Evolutionary conservation across 2,329 filamentous ascomycete species (phyloP).

Genomic region (Fusarium globosum): DNA sequence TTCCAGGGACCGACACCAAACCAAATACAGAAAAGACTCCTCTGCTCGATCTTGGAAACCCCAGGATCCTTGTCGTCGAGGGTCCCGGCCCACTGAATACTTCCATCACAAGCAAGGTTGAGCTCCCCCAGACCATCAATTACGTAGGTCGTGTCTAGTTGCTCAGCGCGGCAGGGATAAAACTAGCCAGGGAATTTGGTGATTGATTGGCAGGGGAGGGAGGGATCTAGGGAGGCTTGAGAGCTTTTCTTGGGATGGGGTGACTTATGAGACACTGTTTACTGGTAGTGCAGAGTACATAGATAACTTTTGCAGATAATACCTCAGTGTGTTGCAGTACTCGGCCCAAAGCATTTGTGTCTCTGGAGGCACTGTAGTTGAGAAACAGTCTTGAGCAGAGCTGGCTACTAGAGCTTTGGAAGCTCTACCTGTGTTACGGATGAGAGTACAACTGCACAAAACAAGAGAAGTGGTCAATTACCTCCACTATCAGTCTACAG

Average conservation of each 20-base stretch:
- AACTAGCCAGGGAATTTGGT: conserved; percentile 10
- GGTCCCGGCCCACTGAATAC: conserved; percentile 11
- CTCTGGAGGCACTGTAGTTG: background rate
- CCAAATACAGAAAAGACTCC: conserved; percentile 18
- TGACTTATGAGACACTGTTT: conserved; percentile 12
- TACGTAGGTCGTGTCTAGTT: conserved; percentile 36
- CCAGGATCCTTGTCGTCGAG: conserved; percentile 16
- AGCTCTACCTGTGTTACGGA: conserved; percentile 21
- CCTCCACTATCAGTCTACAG: background rate
- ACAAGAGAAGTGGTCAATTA: conserved; percentile 12
- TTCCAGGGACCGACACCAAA: conserved; percentile 21
- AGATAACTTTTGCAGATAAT: background rate
- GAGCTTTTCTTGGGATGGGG: conserved; percentile 13
- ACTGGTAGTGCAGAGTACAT: background rate
- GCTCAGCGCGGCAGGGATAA: conserved; percentile 40
- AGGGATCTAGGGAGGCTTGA: background rate
- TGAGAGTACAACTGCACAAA: conserved; percentile 26
- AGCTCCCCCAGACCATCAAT: conserved; percentile 38
- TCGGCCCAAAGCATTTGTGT: background rate
- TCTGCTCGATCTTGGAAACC: conserved; percentile 35
- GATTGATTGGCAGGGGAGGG: conserved; percentile 16
- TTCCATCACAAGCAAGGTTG: conserved; percentile 28
- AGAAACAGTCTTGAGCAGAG: background rate
- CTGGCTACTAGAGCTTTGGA: background rate
- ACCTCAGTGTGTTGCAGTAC: background rate